Conservation (phyloP, 306 rosid genomes). For the Quillaja saponaria region DNA sequence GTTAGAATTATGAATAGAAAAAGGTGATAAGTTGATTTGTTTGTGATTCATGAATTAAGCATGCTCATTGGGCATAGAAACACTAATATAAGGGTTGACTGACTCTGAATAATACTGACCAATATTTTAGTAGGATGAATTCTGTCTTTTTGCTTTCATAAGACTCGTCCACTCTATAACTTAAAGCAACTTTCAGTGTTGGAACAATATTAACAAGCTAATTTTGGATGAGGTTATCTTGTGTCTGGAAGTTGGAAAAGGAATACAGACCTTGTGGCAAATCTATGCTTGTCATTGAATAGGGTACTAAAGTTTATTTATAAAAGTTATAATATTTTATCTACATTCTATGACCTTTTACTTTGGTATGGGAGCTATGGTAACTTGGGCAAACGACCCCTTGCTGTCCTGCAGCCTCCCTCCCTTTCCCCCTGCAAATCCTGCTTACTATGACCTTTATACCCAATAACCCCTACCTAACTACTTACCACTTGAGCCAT, state of each 20-base stretch:
- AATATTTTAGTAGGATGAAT: conserved; percentile 17
- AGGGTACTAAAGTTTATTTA: not conserved
- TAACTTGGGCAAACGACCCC: too few species aligned
- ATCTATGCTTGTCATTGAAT: not conserved
- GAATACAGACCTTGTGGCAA: conserved; percentile 9
- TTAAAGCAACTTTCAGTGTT: conserved; percentile 14
- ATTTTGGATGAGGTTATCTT: conserved; percentile 4
- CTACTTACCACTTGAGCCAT: too few species aligned
- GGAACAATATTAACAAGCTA: conserved; percentile 13
- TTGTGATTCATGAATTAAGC: conserved; percentile 24
- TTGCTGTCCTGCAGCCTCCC: too few species aligned
- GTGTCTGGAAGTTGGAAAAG: conserved; percentile 12
- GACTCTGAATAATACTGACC: too few species aligned
- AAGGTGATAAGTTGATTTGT: conserved; percentile 22
- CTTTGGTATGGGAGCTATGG: too few species aligned
- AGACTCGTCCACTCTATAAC: conserved; percentile 13
- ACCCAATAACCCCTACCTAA: too few species aligned
- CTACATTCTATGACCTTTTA: too few species aligned
- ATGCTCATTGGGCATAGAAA: too few species aligned
- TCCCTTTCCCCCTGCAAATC: too few species aligned
- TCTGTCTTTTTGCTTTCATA: conserved; percentile 17
- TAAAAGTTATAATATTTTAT: not conserved
- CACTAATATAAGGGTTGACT: too few species aligned
- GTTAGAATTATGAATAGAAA: conserved; percentile 30
- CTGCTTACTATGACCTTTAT: too few species aligned